phyloP scores from a whole-genome alignment of 1,284 basidiomycete genomes.

The Takashimella tepidaria region DNA sequence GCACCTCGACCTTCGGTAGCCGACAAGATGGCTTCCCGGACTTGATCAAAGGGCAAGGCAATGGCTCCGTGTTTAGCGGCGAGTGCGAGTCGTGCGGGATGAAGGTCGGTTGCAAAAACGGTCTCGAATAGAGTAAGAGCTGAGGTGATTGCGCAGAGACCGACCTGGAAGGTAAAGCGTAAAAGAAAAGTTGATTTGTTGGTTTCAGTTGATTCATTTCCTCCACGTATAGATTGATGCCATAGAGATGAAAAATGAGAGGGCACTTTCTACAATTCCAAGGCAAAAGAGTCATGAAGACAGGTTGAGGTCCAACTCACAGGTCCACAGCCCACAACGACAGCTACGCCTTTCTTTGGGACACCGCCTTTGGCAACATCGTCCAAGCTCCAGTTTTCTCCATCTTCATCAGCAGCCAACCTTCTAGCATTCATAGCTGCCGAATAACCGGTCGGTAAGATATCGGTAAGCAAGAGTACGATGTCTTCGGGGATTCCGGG shows the following conservation, averaged over 20 bases:
- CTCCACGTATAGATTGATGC: too few species aligned
- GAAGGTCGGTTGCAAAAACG: conserved; percentile 39
- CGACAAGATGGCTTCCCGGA: conserved; percentile 23
- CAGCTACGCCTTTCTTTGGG: conserved; percentile 34
- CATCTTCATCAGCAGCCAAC: conserved; percentile 33
- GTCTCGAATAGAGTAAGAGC: conserved; percentile 43
- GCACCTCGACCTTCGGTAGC: conserved; percentile 48
- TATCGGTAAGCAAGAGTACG: conserved; percentile 49
- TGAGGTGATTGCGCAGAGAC: conserved; percentile 48
- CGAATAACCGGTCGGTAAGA: conserved; percentile 49
- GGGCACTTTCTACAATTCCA: too few species aligned
- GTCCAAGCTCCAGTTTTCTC: conserved; percentile 20
- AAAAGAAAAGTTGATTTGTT: too few species aligned
- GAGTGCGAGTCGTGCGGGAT: conserved; percentile 19
- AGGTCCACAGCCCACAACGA: conserved; percentile 51
- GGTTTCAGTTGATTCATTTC: too few species aligned
- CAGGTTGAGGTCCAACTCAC: conserved; percentile 21
- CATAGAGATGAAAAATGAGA: too few species aligned
- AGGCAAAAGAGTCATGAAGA: too few species aligned
- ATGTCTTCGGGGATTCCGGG: conserved; percentile 42
- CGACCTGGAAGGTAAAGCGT: conserved; percentile 5
- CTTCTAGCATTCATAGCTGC: conserved; percentile 46
- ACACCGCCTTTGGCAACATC: conserved; percentile 27
- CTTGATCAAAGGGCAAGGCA: conserved; percentile 30
- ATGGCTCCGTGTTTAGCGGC: conserved; percentile 46